Percentiles rank a stretch among this genome's conserved stretches.
Evolutionary conservation across 2,329 filamentous ascomycete species (phyloP).

Genomic region (Rhexocercosporidium sp.): DNA sequence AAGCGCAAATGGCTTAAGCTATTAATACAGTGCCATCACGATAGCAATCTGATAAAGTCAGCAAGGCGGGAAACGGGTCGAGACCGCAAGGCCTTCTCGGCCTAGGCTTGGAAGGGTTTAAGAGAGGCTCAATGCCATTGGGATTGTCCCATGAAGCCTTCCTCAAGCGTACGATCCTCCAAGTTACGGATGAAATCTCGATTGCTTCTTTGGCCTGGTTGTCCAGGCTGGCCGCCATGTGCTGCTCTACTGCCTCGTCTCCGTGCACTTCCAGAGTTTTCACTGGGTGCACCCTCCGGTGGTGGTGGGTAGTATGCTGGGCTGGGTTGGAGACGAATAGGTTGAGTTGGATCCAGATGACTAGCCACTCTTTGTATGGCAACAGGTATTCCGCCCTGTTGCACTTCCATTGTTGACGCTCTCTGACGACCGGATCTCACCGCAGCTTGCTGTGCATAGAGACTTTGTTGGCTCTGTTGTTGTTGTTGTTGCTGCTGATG

Average conservation of each 20-base stretch:
- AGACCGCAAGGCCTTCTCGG: slow-evolving; percentile 26
- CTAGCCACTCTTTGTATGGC: slow-evolving; percentile 94
- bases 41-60: slow-evolving; percentile 9
- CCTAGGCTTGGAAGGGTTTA: slow-evolving; percentile 17
- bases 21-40: neutral
- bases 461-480: slow-evolving; percentile 64
- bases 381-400: slow-evolving; percentile 88
- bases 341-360: slow-evolving; percentile 91
- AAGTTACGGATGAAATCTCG: slow-evolving; percentile 93
- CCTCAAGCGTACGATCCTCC: slow-evolving; percentile 92
- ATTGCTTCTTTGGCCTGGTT: slow-evolving; percentile 62
- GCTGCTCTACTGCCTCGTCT: slow-evolving; percentile 78
- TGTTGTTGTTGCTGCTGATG: slow-evolving; percentile 58
- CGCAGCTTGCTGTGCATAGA: slow-evolving; percentile 78
- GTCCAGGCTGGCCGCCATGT: slow-evolving; percentile 49
- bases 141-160: slow-evolving; percentile 79
- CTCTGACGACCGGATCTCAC: slow-evolving; percentile 82
- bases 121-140: slow-evolving; percentile 66
- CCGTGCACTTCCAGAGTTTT: slow-evolving; percentile 63
- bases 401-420: slow-evolving; percentile 95
- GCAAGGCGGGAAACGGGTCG: slow-evolving; percentile 20
- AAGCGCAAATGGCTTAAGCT: neutral
- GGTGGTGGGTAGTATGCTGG: slow-evolving; percentile 97
- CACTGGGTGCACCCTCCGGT: slow-evolving; percentile 76
- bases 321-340: slow-evolving; percentile 91